Evolutionary conservation across 139 green algal species (phyloP).

Genomic region (Edaphochlamys debaryana): DNA sequence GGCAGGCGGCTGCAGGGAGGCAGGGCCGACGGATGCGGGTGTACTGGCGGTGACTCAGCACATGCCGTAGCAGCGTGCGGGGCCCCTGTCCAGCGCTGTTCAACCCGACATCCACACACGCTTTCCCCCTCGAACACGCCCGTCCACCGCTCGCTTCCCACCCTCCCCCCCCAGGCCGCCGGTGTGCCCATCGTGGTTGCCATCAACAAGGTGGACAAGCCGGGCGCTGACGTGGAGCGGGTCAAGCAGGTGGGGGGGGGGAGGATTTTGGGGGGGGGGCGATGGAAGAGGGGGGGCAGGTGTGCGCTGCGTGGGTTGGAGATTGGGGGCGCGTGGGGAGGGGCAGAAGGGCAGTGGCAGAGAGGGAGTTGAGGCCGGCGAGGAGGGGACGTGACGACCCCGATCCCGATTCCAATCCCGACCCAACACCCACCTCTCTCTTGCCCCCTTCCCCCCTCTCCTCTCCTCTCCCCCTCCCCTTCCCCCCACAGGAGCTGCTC

Average conservation of each 20-base stretch:
- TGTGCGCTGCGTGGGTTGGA: neutral
- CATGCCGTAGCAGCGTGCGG: no score
- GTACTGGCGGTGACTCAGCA: no score
- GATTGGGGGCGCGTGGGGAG: neutral
- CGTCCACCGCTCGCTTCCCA: neutral
- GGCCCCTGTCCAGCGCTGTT: no score
- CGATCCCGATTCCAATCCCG: no score
- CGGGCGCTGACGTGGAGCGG: slow-evolving; percentile 86
- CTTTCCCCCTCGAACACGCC: neutral
- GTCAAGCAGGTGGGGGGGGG: slow-evolving; percentile 73
- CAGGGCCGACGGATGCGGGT: no score
- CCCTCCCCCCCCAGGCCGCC: slow-evolving; percentile 71
- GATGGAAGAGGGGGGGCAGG: neutral
- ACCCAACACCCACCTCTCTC: no score
- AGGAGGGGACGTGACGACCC: no score
- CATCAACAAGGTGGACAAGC: slow-evolving; percentile 97
- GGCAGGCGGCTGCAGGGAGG: no score
- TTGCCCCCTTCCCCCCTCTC: no score
- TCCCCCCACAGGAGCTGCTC: slow-evolving; percentile 76
- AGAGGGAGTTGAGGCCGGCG: no score
- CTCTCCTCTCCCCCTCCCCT: neutral
- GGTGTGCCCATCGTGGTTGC: slow-evolving; percentile 91
- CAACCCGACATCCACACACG: neutral
- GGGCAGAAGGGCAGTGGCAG: no score
- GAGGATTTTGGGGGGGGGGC: neutral